These are phyloP conservation scores for Gymnopilus dilepis DNA, from an alignment of 768 basidiomycete species.

Conservation along the genomic window DNA sequence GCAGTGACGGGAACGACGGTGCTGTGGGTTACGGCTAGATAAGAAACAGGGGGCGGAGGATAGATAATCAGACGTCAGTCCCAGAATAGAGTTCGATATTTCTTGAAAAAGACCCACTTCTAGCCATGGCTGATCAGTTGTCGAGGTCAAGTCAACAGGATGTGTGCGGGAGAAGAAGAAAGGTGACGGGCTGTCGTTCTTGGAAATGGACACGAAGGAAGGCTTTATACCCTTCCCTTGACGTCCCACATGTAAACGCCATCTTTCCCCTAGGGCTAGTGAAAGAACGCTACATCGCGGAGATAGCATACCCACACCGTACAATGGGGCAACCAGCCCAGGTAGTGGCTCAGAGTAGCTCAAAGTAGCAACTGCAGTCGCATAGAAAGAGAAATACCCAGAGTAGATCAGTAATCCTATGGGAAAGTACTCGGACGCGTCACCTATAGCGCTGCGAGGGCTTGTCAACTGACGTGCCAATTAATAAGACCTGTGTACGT, in stretches of 20 bases:
- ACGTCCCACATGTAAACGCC: not conserved
- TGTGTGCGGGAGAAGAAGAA: not conserved
- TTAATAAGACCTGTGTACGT: not conserved
- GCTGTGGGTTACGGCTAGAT: constrained; percentile 12
- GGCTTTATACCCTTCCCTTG: not conserved
- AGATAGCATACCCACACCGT: not conserved
- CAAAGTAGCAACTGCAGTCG: not conserved
- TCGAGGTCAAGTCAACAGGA: not conserved
- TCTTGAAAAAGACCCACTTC: not conserved
- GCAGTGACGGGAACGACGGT: constrained; percentile 17
- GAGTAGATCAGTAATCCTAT: constrained; percentile 4
- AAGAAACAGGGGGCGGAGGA: not conserved
- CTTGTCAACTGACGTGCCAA: not conserved
- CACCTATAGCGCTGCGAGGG: not conserved
- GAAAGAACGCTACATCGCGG: not conserved
- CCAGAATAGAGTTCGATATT: not conserved
- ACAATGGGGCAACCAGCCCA: not conserved
- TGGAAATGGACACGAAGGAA: not conserved
- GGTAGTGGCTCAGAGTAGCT: not conserved
- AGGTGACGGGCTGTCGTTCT: not conserved
- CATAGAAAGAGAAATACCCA: not conserved
- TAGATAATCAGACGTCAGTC: not conserved
- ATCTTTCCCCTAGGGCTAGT: not conserved
- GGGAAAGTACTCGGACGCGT: not conserved
- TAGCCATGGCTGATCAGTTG: not conserved